A percentile compares a stretch with the other conserved stretches of the same genome.
These are phyloP conservation scores for Chlorella sp. DNA, from an alignment of 139 green algal species.

Conservation along the genomic window DNA sequence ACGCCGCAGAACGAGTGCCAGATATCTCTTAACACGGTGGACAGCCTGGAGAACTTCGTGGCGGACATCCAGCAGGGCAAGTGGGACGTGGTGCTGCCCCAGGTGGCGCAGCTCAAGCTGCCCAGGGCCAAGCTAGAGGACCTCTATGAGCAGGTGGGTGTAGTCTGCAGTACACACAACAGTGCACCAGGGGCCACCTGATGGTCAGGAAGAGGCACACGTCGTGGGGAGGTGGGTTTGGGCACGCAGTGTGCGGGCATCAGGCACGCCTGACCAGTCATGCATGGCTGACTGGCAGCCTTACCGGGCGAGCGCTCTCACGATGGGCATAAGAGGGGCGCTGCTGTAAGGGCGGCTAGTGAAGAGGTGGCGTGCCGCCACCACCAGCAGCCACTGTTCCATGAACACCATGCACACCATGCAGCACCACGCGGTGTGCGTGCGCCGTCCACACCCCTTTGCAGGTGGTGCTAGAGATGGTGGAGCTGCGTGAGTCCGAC, in stretches of 20 bases:
- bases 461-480: constrained; percentile 93
- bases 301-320: too few species aligned
- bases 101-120: constrained; percentile 79
- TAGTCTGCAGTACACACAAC: too few species aligned
- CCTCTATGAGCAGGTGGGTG: constrained; percentile 95
- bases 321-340: too few species aligned
- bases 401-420: not conserved
- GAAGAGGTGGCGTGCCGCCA: too few species aligned
- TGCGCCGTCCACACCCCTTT: too few species aligned
- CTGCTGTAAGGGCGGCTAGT: too few species aligned
- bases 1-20: constrained; percentile 81
- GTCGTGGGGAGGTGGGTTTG: too few species aligned
- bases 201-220: too few species aligned
- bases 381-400: not conserved
- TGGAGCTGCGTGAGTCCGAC: constrained; percentile 90
- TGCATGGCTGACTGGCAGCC: too few species aligned
- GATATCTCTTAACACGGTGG: constrained; percentile 92
- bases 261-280: too few species aligned
- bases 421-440: not conserved
- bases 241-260: too few species aligned
- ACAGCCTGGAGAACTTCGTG: constrained; percentile 85
- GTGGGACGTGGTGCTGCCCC: constrained; percentile 88
- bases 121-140: constrained; percentile 82
- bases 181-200: too few species aligned
- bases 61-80: constrained; percentile 81